Conservation (phyloP, 192 early-diverging fungal species). For the Coemansia nantahalensis region DNA sequence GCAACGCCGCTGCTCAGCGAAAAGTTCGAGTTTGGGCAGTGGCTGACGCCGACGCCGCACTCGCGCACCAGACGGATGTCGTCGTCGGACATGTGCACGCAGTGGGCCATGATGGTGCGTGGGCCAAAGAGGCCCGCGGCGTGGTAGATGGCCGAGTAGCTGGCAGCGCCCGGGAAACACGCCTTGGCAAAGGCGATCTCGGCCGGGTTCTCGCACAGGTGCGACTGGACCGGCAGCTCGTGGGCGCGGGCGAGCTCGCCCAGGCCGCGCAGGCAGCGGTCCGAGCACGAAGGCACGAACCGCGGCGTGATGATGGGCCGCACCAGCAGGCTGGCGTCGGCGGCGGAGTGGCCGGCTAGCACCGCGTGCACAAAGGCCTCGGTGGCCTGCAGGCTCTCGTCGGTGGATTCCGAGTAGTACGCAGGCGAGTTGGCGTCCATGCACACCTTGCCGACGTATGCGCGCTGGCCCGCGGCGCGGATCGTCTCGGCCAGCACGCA, state of each 20-base stretch:
- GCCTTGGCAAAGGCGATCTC: slow-evolving; percentile 74
- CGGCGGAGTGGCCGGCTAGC: slow-evolving; percentile 17
- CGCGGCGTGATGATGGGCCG: slow-evolving; percentile 89
- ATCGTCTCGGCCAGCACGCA: slow-evolving; percentile 73
- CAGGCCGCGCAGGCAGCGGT: slow-evolving; percentile 65
- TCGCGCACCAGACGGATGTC: slow-evolving; percentile 68
- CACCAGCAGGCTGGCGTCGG: slow-evolving; percentile 39
- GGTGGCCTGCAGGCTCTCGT: slow-evolving; percentile 65
- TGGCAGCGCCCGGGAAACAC: slow-evolving; percentile 66
- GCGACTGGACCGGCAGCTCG: slow-evolving; percentile 86
- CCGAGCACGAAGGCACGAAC: slow-evolving; percentile 84
- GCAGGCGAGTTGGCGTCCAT: slow-evolving; percentile 89
- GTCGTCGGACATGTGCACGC: slow-evolving; percentile 76
- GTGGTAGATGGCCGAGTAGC: slow-evolving; percentile 82
- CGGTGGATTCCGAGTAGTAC: slow-evolving; percentile 72
- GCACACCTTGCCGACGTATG: slow-evolving; percentile 92
- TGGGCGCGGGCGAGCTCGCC: slow-evolving; percentile 69
- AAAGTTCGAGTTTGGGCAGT: slow-evolving; percentile 94
- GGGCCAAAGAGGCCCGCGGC: slow-evolving; percentile 68
- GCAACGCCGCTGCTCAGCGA: slow-evolving; percentile 74
- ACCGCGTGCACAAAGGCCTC: slow-evolving; percentile 63
- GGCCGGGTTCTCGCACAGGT: slow-evolving; percentile 78
- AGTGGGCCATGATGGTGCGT: slow-evolving; percentile 88
- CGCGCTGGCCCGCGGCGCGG: slow-evolving; percentile 81
- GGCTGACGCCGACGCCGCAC: slow-evolving; percentile 73